Percentiles rank a stretch among this genome's conserved stretches.
These are phyloP conservation scores for Cyclotella sp. DNA, from an alignment of 108 stramenopile genomes.

Conservation along the genomic window DNA sequence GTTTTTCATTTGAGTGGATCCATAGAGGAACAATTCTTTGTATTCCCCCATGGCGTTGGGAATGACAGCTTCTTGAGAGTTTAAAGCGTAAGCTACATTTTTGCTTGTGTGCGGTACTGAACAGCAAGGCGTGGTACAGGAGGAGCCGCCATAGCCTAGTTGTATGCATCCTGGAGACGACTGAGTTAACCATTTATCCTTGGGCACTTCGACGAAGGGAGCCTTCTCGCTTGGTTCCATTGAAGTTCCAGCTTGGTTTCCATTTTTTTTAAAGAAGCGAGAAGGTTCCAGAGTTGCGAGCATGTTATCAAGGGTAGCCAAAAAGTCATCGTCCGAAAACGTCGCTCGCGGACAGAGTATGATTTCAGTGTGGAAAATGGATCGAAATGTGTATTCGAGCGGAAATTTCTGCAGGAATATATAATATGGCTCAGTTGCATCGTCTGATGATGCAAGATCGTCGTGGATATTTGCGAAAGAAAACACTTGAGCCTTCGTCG, in stretches of 20 bases:
- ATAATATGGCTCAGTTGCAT: constrained; percentile 17
- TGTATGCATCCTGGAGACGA: constrained; percentile 33
- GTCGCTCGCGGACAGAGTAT: constrained; percentile 38
- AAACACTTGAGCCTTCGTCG: background rate
- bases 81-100: constrained; percentile 41
- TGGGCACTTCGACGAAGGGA: constrained; percentile 26
- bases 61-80: constrained; percentile 46
- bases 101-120: constrained; percentile 38
- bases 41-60: constrained; percentile 50
- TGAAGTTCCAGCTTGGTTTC: background rate
- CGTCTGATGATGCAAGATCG: background rate
- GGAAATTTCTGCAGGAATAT: constrained; percentile 57
- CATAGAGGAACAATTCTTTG: constrained; percentile 49
- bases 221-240: background rate
- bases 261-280: background rate
- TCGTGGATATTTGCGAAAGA: background rate
- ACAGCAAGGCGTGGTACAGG: constrained; percentile 41
- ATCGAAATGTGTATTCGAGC: constrained; percentile 29
- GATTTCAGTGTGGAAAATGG: constrained; percentile 54
- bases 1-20: constrained; percentile 11
- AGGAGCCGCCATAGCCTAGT: constrained; percentile 37
- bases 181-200: constrained; percentile 31
- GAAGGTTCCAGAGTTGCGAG: constrained; percentile 7
- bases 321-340: constrained; percentile 29
- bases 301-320: constrained; percentile 30